Evolutionary conservation across 2,329 filamentous ascomycete genomes (phyloP).

Genomic region (Waltergamsia citrina): DNA sequence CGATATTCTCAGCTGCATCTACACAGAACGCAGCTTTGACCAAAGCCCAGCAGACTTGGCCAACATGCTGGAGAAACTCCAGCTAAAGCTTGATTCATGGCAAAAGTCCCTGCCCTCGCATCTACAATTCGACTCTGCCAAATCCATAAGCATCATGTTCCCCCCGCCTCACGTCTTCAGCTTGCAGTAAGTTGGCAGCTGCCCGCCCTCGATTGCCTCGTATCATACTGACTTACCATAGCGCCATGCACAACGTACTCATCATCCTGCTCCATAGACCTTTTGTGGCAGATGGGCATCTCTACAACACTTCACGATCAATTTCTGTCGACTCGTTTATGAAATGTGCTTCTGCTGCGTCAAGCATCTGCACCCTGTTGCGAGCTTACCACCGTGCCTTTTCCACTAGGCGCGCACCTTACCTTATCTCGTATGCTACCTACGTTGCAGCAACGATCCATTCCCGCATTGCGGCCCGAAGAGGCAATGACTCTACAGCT

Average conservation of each 20-base stretch:
- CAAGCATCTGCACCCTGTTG: slow-evolving; percentile 31
- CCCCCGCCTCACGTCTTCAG: slow-evolving; percentile 35
- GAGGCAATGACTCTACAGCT: slow-evolving; percentile 25
- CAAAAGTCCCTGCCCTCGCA: slow-evolving; percentile 27
- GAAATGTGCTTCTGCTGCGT: slow-evolving; percentile 34
- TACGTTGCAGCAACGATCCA: slow-evolving; percentile 45
- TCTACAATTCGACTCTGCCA: slow-evolving; percentile 24
- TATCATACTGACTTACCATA: slow-evolving; percentile 6
- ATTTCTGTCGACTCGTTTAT: slow-evolving; percentile 30
- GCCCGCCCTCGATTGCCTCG: not conserved
- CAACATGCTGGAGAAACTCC: slow-evolving; percentile 22
- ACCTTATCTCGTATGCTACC: slow-evolving; percentile 44
- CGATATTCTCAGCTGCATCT: slow-evolving; percentile 32
- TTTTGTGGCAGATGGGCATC: slow-evolving; percentile 38
- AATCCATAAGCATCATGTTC: slow-evolving; percentile 10
- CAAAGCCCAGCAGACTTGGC: slow-evolving; percentile 22
- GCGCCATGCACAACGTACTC: slow-evolving; percentile 38
- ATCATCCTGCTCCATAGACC: slow-evolving; percentile 44
- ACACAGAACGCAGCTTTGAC: slow-evolving; percentile 29
- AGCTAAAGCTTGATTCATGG: slow-evolving; percentile 32
- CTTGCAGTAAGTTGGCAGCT: slow-evolving; percentile 18
- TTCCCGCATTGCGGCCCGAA: slow-evolving; percentile 37
- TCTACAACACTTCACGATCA: slow-evolving; percentile 28
- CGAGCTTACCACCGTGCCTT: slow-evolving; percentile 33
- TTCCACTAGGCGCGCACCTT: slow-evolving; percentile 35